These are phyloP conservation scores for Phaeosphaeria sp. DNA, from an alignment of 2,329 filamentous ascomycete species.

Conservation along the genomic window DNA sequence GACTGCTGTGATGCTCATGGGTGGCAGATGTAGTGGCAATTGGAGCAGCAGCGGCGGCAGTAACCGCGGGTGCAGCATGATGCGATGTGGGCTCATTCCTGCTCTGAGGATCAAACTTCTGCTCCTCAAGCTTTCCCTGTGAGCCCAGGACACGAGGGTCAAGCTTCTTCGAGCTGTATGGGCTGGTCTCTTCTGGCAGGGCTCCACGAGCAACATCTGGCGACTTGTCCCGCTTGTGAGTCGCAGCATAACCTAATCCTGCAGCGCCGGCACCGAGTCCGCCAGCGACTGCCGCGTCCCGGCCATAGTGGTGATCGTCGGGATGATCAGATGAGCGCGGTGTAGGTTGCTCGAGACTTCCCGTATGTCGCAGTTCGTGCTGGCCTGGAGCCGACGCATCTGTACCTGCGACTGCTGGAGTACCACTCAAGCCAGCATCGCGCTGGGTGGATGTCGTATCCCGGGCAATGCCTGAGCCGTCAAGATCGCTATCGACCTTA, in stretches of 20 bases:
- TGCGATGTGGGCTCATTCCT: conserved; percentile 11
- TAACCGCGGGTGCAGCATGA: conserved; percentile 2
- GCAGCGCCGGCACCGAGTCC: conserved; percentile 9
- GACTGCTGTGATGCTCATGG: neutral
- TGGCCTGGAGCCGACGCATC: neutral
- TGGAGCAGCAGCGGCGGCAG: conserved; percentile 11
- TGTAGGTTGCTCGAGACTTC: conserved; percentile 14
- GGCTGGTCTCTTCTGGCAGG: conserved; percentile 10
- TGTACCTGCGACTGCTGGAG: neutral
- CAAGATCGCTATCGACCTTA: neutral
- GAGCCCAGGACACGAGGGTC: conserved; percentile 36
- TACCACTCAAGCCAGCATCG: neutral
- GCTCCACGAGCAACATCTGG: neutral
- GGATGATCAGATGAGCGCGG: conserved; percentile 10
- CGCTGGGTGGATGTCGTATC: neutral
- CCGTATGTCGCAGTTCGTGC: conserved; percentile 21
- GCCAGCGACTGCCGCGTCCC: conserved; percentile 29
- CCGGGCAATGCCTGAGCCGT: neutral
- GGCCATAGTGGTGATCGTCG: conserved; percentile 32
- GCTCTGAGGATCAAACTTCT: conserved; percentile 27
- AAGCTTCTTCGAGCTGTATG: conserved; percentile 29
- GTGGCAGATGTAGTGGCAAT: conserved; percentile 5
- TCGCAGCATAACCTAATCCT: conserved; percentile 8
- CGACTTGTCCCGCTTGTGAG: neutral
- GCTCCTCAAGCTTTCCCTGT: conserved; percentile 20